phyloP scores from a whole-genome alignment of 108 stramenopile species.

The Nannochloropsis gaditana region DNA sequence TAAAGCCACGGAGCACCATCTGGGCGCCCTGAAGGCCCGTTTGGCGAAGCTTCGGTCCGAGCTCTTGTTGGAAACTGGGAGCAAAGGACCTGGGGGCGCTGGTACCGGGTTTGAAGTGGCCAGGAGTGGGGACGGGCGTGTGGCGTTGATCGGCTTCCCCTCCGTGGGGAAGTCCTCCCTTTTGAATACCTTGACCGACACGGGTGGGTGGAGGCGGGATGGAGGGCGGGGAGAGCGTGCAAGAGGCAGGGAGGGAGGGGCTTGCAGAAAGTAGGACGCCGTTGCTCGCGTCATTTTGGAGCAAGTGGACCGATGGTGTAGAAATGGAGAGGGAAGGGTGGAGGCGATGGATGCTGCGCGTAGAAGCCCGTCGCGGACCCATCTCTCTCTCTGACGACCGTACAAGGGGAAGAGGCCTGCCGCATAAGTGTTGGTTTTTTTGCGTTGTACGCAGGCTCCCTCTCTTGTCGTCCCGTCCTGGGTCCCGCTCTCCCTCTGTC shows the following conservation, averaged over 20 bases:
- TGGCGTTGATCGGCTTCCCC: slow-evolving; percentile 79
- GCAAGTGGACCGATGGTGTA: too few species aligned
- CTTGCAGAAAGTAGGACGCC: too few species aligned
- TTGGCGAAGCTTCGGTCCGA: slow-evolving; percentile 89
- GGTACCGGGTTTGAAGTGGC: slow-evolving; percentile 90
- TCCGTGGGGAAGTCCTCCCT: slow-evolving; percentile 89
- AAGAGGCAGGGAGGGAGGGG: too few species aligned
- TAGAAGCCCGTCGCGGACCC: too few species aligned
- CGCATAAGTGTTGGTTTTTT: neutral
- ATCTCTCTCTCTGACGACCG: neutral
- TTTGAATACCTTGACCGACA: slow-evolving; percentile 78
- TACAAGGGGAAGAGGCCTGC: neutral
- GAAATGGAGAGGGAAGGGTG: neutral
- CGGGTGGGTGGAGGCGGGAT: slow-evolving; percentile 36
- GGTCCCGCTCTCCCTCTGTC: too few species aligned
- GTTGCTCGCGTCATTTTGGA: too few species aligned
- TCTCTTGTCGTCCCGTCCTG: too few species aligned
- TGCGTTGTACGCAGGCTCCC: too few species aligned
- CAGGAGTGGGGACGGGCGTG: slow-evolving; percentile 87
- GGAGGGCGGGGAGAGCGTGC: neutral
- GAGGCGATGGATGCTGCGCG: too few species aligned
- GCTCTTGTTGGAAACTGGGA: slow-evolving; percentile 62
- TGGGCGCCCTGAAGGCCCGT: slow-evolving; percentile 95
- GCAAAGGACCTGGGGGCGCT: slow-evolving; percentile 61
- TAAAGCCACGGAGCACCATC: slow-evolving; percentile 63